Evolutionary conservation across 2,329 filamentous ascomycete genomes (phyloP).

Genomic region (Cladosporium oxysporum): DNA sequence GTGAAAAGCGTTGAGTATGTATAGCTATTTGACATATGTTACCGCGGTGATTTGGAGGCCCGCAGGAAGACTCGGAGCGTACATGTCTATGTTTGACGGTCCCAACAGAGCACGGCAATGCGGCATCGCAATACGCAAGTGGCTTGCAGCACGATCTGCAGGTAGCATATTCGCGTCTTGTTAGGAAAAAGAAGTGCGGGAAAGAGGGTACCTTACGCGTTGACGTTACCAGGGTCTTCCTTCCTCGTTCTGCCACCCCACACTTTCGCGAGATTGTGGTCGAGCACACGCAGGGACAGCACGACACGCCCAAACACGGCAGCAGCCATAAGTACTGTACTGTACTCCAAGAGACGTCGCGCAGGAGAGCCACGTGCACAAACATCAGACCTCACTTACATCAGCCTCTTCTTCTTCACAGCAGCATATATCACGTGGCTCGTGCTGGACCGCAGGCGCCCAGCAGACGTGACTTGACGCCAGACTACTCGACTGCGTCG

Average conservation of each 20-base stretch:
- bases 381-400: neutral
- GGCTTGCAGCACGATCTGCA: neutral
- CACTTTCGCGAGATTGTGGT: constrained; percentile 1
- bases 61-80: neutral
- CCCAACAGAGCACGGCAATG: neutral
- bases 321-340: neutral
- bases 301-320: neutral
- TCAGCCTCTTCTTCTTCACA: constrained; percentile 3
- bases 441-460: neutral
- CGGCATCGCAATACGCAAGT: neutral
- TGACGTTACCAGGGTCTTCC: constrained; percentile 5
- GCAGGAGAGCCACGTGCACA: neutral
- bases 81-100: neutral
- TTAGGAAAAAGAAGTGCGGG: neutral
- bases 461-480: neutral
- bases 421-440: constrained; percentile 1
- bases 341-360: neutral
- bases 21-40: neutral
- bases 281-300: neutral
- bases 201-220: neutral
- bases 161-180: neutral
- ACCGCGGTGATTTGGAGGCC: neutral
- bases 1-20: neutral
- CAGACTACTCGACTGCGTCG: neutral
- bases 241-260: neutral